Percentiles rank a stretch among this genome's conserved stretches.
Evolutionary conservation across 2,329 filamentous ascomycete species (phyloP).

Genomic region (Dothiorella sarmentorum): DNA sequence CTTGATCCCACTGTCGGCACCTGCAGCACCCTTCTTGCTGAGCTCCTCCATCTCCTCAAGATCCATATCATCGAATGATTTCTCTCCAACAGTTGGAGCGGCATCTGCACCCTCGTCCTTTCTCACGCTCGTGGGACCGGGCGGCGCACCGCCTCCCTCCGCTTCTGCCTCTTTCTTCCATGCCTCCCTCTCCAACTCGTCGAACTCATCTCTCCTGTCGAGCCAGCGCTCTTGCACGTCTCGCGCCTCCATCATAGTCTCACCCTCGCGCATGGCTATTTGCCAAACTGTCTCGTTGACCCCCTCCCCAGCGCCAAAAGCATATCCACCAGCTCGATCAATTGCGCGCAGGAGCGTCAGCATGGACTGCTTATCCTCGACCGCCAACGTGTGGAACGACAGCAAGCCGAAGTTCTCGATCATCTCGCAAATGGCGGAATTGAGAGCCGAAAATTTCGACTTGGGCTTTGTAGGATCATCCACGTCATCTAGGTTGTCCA

Average conservation of each 20-base stretch:
- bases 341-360: slow-evolving; percentile 85
- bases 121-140: slow-evolving; percentile 1
- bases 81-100: background rate
- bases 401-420: slow-evolving; percentile 90
- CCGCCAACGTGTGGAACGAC: slow-evolving; percentile 86
- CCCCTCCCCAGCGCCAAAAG: slow-evolving; percentile 80
- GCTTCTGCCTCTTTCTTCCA: slow-evolving; percentile 70
- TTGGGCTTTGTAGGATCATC: slow-evolving; percentile 23
- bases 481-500: slow-evolving; percentile 1
- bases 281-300: slow-evolving; percentile 98
- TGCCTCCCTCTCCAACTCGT: slow-evolving; percentile 71
- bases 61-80: slow-evolving; percentile 33
- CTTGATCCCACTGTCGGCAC: slow-evolving; percentile 62
- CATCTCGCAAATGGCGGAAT: slow-evolving; percentile 79
- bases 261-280: slow-evolving; percentile 76
- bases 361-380: slow-evolving; percentile 97
- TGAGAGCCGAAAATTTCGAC: slow-evolving; percentile 75
- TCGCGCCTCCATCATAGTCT: slow-evolving; percentile 70
- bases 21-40: slow-evolving; percentile 23
- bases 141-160: slow-evolving; percentile 23
- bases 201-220: slow-evolving; percentile 82
- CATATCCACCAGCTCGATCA: slow-evolving; percentile 88
- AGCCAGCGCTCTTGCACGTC: slow-evolving; percentile 97
- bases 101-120: slow-evolving; percentile 20
- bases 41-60: slow-evolving; percentile 38